Conservation (phyloP, 176 grass and related monocot species). For the Phyllostachys edulis region DNA sequence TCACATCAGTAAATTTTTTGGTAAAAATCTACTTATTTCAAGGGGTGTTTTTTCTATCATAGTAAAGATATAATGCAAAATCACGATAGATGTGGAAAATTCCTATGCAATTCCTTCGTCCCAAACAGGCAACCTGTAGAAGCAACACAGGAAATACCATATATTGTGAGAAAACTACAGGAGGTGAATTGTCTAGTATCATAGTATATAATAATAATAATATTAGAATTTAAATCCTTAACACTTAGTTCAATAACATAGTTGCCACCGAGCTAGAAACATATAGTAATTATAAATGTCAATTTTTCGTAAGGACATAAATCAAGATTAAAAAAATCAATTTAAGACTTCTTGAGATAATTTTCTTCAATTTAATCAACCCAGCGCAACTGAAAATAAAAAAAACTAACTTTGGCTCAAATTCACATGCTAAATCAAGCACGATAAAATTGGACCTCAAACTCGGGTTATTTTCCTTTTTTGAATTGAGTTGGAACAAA, state of each 20-base stretch:
- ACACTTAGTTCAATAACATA: not conserved
- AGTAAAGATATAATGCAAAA: not conserved
- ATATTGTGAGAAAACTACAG: no score
- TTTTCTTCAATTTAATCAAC: no score
- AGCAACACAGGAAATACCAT: no score
- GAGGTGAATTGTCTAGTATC: not conserved
- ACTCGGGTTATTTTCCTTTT: not conserved
- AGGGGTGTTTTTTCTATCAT: not conserved
- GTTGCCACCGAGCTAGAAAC: not conserved
- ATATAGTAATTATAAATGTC: not conserved
- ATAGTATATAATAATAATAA: not conserved
- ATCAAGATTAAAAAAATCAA: no score
- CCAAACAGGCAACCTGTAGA: not conserved
- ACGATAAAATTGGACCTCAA: no score
- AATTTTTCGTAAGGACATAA: no score
- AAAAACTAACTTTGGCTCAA: no score
- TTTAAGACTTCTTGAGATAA: no score
- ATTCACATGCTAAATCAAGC: no score
- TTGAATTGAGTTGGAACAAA: not conserved
- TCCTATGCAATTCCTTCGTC: not conserved
- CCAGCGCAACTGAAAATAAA: no score
- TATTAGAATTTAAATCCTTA: not conserved
- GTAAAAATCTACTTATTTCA: not conserved
- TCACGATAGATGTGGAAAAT: not conserved
- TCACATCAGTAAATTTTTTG: not conserved